Evolutionary conservation across 164 flowering plant genomes (phyloP).

Genomic region (Dillenia suffruticosa): DNA sequence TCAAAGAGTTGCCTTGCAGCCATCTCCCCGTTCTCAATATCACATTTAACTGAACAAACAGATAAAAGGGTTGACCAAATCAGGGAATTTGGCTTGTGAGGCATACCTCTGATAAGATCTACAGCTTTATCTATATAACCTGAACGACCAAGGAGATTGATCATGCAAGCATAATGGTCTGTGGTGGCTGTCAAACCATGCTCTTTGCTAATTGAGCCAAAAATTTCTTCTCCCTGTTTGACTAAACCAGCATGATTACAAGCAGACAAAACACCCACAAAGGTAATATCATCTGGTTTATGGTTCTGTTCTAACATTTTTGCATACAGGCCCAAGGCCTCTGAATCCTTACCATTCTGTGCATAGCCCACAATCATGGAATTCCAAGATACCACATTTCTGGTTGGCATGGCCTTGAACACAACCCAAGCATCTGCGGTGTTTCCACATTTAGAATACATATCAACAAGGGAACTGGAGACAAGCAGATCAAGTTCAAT

Average conservation of each 20-base stretch:
- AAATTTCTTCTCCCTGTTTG: constrained; percentile 24
- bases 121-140: constrained; percentile 22
- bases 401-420: constrained; percentile 19
- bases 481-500: constrained; percentile 25
- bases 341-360: constrained; percentile 28
- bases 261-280: constrained; percentile 20
- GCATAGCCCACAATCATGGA: constrained; percentile 1
- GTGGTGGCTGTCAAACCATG: constrained; percentile 24
- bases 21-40: constrained; percentile 26
- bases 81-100: constrained; percentile 20
- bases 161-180: constrained; percentile 39
- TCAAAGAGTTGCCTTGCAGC: constrained; percentile 29
- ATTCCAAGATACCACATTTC: constrained; percentile 9
- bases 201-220: constrained; percentile 19
- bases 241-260: constrained; percentile 15
- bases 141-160: constrained; percentile 26
- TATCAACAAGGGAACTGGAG: constrained; percentile 33
- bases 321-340: constrained; percentile 32
- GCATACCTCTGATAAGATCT: constrained; percentile 25
- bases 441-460: constrained; percentile 39
- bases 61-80: constrained; percentile 38
- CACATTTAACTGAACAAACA: constrained; percentile 19
- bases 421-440: constrained; percentile 22
- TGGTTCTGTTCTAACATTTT: constrained; percentile 22
- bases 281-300: constrained; percentile 31